Conservation (phyloP, 495 filamentous ascomycete species). For the Neurospora hispaniola region DNA sequence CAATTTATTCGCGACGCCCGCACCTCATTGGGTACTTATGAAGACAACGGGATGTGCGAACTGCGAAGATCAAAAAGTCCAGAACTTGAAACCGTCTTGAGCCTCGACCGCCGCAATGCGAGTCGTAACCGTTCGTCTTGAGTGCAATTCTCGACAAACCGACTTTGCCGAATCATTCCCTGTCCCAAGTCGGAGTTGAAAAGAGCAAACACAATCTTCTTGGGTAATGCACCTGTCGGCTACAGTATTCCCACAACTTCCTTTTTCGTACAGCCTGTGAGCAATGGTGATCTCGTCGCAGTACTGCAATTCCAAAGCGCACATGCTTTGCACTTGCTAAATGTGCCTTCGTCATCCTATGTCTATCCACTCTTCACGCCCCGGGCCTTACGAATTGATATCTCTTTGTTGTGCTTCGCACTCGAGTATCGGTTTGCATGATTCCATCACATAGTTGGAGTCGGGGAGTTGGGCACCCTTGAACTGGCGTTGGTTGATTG, state of each 20-base stretch:
- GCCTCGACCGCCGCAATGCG: background rate
- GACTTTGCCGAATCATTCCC: background rate
- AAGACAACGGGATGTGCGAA: background rate
- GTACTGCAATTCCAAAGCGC: background rate
- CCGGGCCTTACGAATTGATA: background rate
- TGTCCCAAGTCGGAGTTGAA: background rate
- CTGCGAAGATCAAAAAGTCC: background rate
- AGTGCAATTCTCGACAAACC: background rate
- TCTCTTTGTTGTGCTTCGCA: background rate
- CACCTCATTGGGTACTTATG: background rate
- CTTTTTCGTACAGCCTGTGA: background rate
- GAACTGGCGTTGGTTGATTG: background rate
- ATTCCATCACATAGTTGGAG: background rate
- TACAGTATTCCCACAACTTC: background rate
- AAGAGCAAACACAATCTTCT: background rate
- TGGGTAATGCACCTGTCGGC: background rate
- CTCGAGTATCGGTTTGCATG: background rate
- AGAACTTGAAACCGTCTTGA: background rate
- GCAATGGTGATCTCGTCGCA: background rate
- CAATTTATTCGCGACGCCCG: background rate
- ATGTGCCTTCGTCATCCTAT: background rate
- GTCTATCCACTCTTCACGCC: background rate
- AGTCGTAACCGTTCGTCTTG: background rate
- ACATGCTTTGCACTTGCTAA: background rate
- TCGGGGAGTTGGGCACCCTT: background rate